A percentile compares a stretch with the other conserved stretches of the same genome.
These are phyloP conservation scores for Teunomyces tritomae DNA, from an alignment of 805 yeast species.

Conservation along the genomic window DNA sequence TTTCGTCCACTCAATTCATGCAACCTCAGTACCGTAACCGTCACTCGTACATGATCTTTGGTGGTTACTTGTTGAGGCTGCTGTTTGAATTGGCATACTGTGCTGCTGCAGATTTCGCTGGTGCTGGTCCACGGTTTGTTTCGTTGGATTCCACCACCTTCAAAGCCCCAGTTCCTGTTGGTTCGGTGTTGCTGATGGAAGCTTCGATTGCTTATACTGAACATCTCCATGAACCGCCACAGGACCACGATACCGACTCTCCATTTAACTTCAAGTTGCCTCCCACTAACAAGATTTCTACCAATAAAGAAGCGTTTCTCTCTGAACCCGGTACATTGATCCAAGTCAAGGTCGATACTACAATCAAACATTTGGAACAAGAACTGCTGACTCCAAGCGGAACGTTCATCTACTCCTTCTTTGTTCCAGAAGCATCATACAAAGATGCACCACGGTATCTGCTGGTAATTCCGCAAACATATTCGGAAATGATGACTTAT, in stretches of 20 bases:
- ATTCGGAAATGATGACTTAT: constrained; percentile 89
- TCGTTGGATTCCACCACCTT: constrained; percentile 89
- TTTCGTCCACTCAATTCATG: constrained; percentile 81
- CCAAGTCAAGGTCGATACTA: constrained; percentile 86
- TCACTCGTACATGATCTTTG: constrained; percentile 91
- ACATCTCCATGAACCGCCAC: constrained; percentile 50
- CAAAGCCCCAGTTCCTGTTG: constrained; percentile 94
- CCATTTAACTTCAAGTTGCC: constrained; percentile 53
- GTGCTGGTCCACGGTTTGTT: constrained; percentile 82
- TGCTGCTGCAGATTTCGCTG: constrained; percentile 84
- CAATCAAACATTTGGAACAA: constrained; percentile 65
- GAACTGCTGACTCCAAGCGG: constrained; percentile 71
- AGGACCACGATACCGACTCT: constrained; percentile 23
- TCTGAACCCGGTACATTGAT: constrained; percentile 81
- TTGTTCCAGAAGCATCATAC: constrained; percentile 61
- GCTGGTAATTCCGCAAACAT: constrained; percentile 81
- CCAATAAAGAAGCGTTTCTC: constrained; percentile 56
- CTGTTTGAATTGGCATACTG: constrained; percentile 93
- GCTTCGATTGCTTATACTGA: constrained; percentile 87
- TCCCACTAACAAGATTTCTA: constrained; percentile 53
- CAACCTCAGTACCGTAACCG: constrained; percentile 96
- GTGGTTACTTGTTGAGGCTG: constrained; percentile 90
- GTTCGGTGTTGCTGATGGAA: constrained; percentile 78
- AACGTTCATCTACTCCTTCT: constrained; percentile 84
- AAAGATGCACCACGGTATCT: constrained; percentile 55